Percentiles rank a stretch among this genome's conserved stretches.
phyloP scores from a whole-genome alignment of 805 yeast species.

The Wickerhamiella parazyma region DNA sequence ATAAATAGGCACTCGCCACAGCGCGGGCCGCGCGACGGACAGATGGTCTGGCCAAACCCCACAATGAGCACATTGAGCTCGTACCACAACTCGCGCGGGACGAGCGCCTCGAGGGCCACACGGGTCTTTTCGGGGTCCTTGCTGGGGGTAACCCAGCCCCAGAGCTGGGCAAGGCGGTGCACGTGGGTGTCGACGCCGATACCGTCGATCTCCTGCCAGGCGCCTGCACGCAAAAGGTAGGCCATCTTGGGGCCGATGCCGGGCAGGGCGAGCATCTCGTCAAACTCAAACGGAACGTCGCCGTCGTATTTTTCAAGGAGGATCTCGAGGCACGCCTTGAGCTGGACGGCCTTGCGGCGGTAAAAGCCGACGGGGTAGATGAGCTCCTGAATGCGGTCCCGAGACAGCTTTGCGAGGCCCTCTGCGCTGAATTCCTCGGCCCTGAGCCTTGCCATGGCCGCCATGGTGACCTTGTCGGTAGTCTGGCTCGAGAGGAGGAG shows the following conservation, averaged over 20 bases:
- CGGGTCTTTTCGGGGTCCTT: conserved; percentile 65
- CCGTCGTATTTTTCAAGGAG: conserved; percentile 37
- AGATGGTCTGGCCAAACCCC: conserved; percentile 86
- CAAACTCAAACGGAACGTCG: conserved; percentile 62
- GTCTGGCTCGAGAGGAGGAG: conserved; percentile 87
- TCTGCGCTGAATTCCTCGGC: conserved; percentile 29
- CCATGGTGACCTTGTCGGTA: conserved; percentile 71
- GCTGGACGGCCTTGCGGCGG: conserved; percentile 57
- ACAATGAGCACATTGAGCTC: conserved; percentile 78
- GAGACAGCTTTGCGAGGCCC: conserved; percentile 25
- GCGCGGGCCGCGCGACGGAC: conserved; percentile 50
- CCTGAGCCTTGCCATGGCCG: conserved; percentile 54
- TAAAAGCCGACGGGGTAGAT: conserved; percentile 84
- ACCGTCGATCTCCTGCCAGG: conserved; percentile 63
- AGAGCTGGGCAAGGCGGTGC: conserved; percentile 63
- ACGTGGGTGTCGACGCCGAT: conserved; percentile 94
- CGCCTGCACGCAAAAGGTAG: conserved; percentile 60
- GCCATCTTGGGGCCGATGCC: conserved; percentile 98
- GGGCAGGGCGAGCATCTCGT: conserved; percentile 54
- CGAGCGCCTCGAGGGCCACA: conserved; percentile 52
- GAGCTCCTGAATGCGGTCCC: conserved; percentile 43
- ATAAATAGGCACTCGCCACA: conserved; percentile 61
- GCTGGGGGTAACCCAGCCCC: conserved; percentile 52
- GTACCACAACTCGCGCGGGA: conserved; percentile 61
- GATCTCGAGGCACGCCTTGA: conserved; percentile 46